Evolutionary conservation across 352 stramenopile species (phyloP).

Genomic region (Phytophthora crassamura): DNA sequence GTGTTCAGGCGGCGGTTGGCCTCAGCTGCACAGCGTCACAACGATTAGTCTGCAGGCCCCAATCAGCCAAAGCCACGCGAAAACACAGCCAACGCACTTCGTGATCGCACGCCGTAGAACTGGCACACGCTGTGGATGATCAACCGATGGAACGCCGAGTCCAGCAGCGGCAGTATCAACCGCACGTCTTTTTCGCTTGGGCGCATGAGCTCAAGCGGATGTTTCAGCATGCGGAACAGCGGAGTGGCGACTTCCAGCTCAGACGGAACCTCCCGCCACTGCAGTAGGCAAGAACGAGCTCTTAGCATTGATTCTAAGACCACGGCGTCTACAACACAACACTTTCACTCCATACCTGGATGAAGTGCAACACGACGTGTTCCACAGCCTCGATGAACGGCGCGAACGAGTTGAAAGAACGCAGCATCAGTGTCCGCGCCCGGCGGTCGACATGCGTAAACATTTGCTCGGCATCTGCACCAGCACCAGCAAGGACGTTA

Average conservation of each 20-base stretch:
- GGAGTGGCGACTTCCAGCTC: constrained; percentile 69
- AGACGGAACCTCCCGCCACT: constrained; percentile 83
- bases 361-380: constrained; percentile 80
- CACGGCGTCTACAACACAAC: no score
- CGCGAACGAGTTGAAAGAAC: constrained; percentile 71
- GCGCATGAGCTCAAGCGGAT: constrained; percentile 68
- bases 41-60: constrained; percentile 14
- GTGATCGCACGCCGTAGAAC: constrained; percentile 86
- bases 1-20: constrained; percentile 71
- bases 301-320: not conserved
- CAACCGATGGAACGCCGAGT: constrained; percentile 88
- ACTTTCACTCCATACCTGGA: constrained; percentile 56
- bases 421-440: constrained; percentile 69
- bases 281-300: not conserved
- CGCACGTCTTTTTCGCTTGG: constrained; percentile 69
- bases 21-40: constrained; percentile 52
- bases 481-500: constrained; percentile 1
- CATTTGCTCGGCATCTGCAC: constrained; percentile 78
- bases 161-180: constrained; percentile 75
- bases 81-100: constrained; percentile 62
- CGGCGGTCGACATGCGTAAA: constrained; percentile 78
- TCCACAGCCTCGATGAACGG: constrained; percentile 84
- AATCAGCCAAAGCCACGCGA: not conserved
- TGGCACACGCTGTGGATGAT: constrained; percentile 90
- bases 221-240: constrained; percentile 64